A percentile compares a stretch with the other conserved stretches of the same genome.
Conservation (phyloP, 2,329 filamentous ascomycete species). For the Aureobasidium zeae region DNA sequence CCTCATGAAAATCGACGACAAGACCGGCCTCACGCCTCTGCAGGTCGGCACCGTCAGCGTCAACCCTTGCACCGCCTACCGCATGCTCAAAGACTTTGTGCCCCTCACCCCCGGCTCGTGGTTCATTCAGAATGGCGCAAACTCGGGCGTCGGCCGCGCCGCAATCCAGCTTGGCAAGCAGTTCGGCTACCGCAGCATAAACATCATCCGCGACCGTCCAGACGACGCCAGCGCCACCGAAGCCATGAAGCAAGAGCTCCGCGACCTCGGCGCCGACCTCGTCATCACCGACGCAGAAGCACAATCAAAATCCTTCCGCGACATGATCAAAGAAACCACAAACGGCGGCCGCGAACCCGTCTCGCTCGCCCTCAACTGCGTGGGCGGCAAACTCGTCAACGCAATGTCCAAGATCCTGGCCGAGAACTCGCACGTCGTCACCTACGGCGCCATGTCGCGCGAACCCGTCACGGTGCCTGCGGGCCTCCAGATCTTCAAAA, state of each 20-base stretch:
- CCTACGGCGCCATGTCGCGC: constrained; percentile 91
- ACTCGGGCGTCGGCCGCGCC: constrained; percentile 82
- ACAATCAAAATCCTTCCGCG: constrained; percentile 53
- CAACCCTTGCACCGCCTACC: constrained; percentile 89
- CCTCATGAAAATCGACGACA: constrained; percentile 61
- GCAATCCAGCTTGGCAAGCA: constrained; percentile 78
- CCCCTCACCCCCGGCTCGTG: constrained; percentile 58
- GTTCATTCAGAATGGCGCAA: constrained; percentile 96
- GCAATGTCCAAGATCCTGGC: constrained; percentile 64
- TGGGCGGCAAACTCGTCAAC: constrained; percentile 77
- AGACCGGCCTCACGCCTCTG: constrained; percentile 58
- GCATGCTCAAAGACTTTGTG: constrained; percentile 79
- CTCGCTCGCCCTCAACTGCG: constrained; percentile 79
- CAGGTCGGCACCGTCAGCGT: constrained; percentile 84
- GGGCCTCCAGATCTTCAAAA: constrained; percentile 84
- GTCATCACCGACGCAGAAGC: constrained; percentile 55
- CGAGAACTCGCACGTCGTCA: constrained; percentile 66
- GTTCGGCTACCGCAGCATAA: constrained; percentile 88
- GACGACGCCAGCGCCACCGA: constrained; percentile 62
- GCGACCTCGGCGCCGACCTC: constrained; percentile 51
- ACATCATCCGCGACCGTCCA: constrained; percentile 68
- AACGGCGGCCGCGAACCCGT: constrained; percentile 62
- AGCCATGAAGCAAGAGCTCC: constrained; percentile 51
- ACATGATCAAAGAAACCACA: constrained; percentile 56
- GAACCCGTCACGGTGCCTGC: constrained; percentile 76